phyloP scores from a whole-genome alignment of 225 moss, liverwort and hornwort species.

The Polytrichum commune region DNA sequence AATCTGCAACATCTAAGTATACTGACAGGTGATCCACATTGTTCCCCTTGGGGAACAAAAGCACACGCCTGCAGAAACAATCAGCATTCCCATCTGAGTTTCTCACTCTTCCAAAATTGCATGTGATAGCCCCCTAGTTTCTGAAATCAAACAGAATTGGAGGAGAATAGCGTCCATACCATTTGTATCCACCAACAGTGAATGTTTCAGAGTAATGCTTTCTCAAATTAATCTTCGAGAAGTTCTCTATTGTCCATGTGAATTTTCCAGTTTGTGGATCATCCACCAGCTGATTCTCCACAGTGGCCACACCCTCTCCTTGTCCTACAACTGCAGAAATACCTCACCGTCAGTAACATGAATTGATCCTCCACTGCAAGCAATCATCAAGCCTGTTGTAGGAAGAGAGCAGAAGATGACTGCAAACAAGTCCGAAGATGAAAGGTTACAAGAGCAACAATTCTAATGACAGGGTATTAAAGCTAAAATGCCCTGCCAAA shows the following conservation, averaged over 20 bases:
- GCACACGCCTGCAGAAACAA: slow-evolving; percentile 76
- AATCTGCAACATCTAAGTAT: slow-evolving; percentile 97
- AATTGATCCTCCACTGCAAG: not conserved
- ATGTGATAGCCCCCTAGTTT: no score
- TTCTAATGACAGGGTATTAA: not conserved
- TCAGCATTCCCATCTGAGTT: not conserved
- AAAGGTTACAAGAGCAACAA: not conserved
- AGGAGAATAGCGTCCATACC: slow-evolving; percentile 37
- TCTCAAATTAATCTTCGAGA: slow-evolving; percentile 49
- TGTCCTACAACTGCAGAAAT: slow-evolving; percentile 65
- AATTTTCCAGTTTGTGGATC: slow-evolving; percentile 56
- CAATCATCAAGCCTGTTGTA: not conserved
- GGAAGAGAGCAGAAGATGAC: not conserved
- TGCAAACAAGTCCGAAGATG: not conserved
- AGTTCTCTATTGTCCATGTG: slow-evolving; percentile 55
- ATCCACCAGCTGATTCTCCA: slow-evolving; percentile 89
- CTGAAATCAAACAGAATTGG: no score
- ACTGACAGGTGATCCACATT: slow-evolving; percentile 99
- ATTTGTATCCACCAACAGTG: slow-evolving; percentile 95
- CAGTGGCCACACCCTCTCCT: slow-evolving; percentile 87
- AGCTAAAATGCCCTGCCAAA: not conserved
- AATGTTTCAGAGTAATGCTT: slow-evolving; percentile 71
- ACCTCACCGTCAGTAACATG: not conserved
- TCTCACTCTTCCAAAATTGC: not conserved
- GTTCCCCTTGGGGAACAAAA: slow-evolving; percentile 96